Base-by-base conservation (phyloP, 2,329 filamentous ascomycete genomes). In the Macrophomina phaseolina region DNA sequence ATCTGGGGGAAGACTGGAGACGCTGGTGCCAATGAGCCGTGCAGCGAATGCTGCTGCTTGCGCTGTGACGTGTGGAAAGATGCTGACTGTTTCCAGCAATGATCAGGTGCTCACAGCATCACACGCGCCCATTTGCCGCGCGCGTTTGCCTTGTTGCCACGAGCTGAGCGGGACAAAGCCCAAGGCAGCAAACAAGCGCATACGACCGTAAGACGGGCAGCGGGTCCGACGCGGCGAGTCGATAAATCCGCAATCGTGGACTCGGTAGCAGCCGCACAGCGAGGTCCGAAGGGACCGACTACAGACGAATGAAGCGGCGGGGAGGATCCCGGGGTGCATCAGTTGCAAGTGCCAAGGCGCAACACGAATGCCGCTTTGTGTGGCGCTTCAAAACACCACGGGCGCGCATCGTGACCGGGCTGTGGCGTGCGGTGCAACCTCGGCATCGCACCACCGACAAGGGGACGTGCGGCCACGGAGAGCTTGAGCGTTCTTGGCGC, bases 401-500 rank as follows among this genome's bases (percentile, higher is more conserved):
- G 42, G 45, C n/a, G n/a, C 42, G 58, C 30, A 62, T 62, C 58
- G 58, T 62, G 58, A 62, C 58, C 58, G 28, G 58, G 42, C 58
- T 28, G n/a, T 28, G 5, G 58, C 30, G 58, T 28, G 55, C 55
- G 55, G 38, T 60, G 42, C 42, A 48, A 62, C 58, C 58, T 38
- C 58, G 58, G 58, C 56, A 62, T 23, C 8, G 42, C 58, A 23
- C 30, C 32, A 40, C 4, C 11, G 11, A 9, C 11, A 6, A 28
- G 53, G 28, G 36, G 14, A 2, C 40, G 40, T 61, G 56, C 56
- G 40, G 45, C 30, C 42, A n/a, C 42, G 16, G 32, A 49, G 58
- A 46, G 58, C 58, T 62, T 62, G 42, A 62, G 45, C 58, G 18
- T 34, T n/a, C 58, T 62, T 62, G 58, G 58, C 58, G n/a, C 23